Evolutionary conservation across 495 filamentous ascomycete genomes (phyloP).

Genomic region (Penicillium flavigenum): DNA sequence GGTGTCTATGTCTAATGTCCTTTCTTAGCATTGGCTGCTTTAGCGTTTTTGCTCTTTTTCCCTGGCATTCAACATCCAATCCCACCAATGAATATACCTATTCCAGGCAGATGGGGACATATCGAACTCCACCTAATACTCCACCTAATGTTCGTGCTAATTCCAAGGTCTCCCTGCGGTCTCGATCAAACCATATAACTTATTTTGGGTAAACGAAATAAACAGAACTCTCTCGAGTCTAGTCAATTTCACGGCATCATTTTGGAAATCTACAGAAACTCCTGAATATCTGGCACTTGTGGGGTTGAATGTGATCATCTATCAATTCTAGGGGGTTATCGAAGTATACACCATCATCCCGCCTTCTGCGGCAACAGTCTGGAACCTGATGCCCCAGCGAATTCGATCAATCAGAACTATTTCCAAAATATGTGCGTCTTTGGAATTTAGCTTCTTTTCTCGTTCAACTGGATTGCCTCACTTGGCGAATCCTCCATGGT

Average conservation of each 20-base stretch:
- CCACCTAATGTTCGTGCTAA: not conserved
- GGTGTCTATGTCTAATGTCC: not conserved
- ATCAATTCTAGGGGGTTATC: not conserved
- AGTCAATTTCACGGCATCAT: not conserved
- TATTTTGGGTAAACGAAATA: not conserved
- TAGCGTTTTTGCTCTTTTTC: not conserved
- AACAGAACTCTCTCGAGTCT: not conserved
- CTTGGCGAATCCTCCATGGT: conserved; percentile 6
- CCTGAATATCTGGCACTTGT: not conserved
- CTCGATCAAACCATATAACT: not conserved
- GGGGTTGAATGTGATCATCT: not conserved
- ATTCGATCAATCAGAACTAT: conserved; percentile 4
- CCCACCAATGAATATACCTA: not conserved
- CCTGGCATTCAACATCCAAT: not conserved
- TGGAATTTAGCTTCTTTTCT: not conserved
- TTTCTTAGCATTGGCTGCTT: not conserved
- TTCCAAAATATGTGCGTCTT: not conserved
- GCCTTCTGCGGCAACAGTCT: conserved; percentile 21
- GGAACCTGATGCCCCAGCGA: conserved; percentile 8
- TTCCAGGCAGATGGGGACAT: not conserved
- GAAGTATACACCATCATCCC: conserved; percentile 11
- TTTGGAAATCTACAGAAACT: conserved; percentile 3
- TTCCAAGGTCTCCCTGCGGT: not conserved
- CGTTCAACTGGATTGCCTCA: conserved; percentile 14
- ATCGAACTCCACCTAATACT: not conserved